These are phyloP conservation scores for Datisca glomerata DNA, from an alignment of 306 rosid genomes.

Conservation along the genomic window DNA sequence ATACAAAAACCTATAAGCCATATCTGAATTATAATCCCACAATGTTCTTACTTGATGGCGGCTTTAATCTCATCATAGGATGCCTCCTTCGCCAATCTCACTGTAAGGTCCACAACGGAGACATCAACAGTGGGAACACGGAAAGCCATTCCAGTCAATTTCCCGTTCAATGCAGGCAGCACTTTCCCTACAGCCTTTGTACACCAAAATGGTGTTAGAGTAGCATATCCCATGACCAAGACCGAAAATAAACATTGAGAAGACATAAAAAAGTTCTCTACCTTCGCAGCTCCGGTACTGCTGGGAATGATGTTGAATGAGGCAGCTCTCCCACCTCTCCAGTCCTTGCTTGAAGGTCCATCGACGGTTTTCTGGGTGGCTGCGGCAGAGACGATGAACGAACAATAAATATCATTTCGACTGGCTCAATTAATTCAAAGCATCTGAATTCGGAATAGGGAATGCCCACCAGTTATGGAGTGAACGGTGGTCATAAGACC, in stretches of 20 bases:
- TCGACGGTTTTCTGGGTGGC: conserved; percentile 99
- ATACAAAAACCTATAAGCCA: not conserved
- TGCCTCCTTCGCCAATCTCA: conserved; percentile 47
- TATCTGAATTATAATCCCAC: not conserved
- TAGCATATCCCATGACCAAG: not conserved
- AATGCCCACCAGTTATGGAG: conserved; percentile 73
- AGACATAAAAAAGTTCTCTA: conserved; percentile 10
- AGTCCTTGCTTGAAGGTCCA: conserved; percentile 95
- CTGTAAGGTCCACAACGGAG: conserved; percentile 70
- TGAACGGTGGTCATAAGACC: conserved; percentile 98
- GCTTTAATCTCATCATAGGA: conserved; percentile 41
- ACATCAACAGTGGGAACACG: conserved; percentile 77
- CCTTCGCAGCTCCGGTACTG: conserved; percentile 99
- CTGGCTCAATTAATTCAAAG: not conserved
- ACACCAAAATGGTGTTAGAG: not conserved
- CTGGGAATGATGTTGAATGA: conserved; percentile 98
- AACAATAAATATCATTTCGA: too few relatives aligned
- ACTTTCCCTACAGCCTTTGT: conserved; percentile 63
- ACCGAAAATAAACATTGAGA: not conserved
- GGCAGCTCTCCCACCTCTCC: conserved; percentile 99
- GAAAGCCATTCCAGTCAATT: conserved; percentile 78
- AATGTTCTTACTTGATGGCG: conserved; percentile 51
- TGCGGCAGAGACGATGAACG: conserved; percentile 10
- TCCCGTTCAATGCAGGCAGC: conserved; percentile 60
- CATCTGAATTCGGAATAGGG: not conserved